phyloP scores from a whole-genome alignment of 2,329 filamentous ascomycete genomes.

The Penicillium sp. region DNA sequence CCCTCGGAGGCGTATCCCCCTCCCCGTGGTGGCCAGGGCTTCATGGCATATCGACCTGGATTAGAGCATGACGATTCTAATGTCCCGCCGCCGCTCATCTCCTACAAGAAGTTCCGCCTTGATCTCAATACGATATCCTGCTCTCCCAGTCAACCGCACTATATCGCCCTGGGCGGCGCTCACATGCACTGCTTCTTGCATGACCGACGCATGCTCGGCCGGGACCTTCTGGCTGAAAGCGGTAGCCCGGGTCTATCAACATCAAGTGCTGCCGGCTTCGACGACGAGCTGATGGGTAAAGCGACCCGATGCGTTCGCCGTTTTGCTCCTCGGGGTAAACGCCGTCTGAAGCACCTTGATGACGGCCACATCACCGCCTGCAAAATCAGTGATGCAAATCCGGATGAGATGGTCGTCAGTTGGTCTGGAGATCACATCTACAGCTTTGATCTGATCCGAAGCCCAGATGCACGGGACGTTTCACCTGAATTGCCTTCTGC shows the following conservation, averaged over 20 bases:
- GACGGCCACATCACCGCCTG: constrained; percentile 72
- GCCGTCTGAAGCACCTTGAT: constrained; percentile 52
- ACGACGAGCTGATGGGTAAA: constrained; percentile 62
- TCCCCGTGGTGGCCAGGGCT: constrained; percentile 53
- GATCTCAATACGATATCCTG: constrained; percentile 74
- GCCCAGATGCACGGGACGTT: constrained; percentile 60
- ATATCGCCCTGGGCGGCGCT: constrained; percentile 72
- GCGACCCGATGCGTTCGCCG: constrained; percentile 70
- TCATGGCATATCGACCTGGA: constrained; percentile 50
- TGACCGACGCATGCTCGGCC: constrained; percentile 70
- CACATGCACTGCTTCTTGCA: constrained; percentile 73
- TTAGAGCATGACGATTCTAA: constrained; percentile 56
- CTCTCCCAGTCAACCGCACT: constrained; percentile 70
- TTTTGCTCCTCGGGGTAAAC: constrained; percentile 68
- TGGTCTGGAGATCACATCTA: constrained; percentile 73
- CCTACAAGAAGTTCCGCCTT: constrained; percentile 66
- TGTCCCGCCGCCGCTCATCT: constrained; percentile 68
- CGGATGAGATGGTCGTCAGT: constrained; percentile 70
- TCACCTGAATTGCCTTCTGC: constrained; percentile 37
- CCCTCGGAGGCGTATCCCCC: constrained; percentile 68
- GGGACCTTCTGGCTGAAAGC: constrained; percentile 61
- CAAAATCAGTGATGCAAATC: constrained; percentile 72
- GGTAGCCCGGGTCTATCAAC: constrained; percentile 53
- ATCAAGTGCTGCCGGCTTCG: constrained; percentile 51
- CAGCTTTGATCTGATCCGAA: constrained; percentile 68